Conservation (phyloP, 805 yeast genomes). For the Saturnispora hagleri region DNA sequence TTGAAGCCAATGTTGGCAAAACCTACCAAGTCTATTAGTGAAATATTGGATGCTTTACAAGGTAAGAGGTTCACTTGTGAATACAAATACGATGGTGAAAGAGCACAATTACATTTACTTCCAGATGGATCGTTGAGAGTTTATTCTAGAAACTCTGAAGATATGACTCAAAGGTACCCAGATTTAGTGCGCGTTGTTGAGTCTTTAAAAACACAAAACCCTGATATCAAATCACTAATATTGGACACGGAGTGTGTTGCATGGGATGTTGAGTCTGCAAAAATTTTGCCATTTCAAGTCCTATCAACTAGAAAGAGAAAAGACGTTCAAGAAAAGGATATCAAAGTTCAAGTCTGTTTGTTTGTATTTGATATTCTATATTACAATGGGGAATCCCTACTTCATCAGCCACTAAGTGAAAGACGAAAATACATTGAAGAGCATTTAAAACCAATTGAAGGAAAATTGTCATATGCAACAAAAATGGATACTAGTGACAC, state of each 20-base stretch:
- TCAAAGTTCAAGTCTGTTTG: constrained; percentile 83
- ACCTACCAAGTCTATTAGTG: constrained; percentile 91
- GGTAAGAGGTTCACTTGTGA: constrained; percentile 87
- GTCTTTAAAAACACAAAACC: constrained; percentile 29
- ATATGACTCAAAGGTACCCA: constrained; percentile 94
- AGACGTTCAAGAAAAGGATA: constrained; percentile 79
- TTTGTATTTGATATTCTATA: constrained; percentile 86
- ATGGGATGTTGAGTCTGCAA: constrained; percentile 72
- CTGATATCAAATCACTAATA: constrained; percentile 48
- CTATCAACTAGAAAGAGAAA: constrained; percentile 90
- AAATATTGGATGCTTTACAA: constrained; percentile 80
- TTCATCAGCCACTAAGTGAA: constrained; percentile 57
- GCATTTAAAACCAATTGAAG: constrained; percentile 52
- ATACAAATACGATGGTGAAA: constrained; percentile 95
- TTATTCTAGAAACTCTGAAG: constrained; percentile 91
- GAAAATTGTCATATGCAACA: constrained; percentile 78
- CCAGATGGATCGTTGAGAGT: constrained; percentile 59
- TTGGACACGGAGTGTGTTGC: constrained; percentile 97
- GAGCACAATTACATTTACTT: constrained; percentile 86
- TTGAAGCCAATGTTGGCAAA: constrained; percentile 97
- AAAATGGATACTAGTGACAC: constrained; percentile 58
- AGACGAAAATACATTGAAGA: constrained; percentile 55
- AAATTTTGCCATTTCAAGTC: constrained; percentile 88
- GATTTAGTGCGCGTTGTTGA: constrained; percentile 67
- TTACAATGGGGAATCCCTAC: constrained; percentile 61